Conservation (phyloP, 1,139 yeast genomes). For the Sporopachydermia cereana region DNA sequence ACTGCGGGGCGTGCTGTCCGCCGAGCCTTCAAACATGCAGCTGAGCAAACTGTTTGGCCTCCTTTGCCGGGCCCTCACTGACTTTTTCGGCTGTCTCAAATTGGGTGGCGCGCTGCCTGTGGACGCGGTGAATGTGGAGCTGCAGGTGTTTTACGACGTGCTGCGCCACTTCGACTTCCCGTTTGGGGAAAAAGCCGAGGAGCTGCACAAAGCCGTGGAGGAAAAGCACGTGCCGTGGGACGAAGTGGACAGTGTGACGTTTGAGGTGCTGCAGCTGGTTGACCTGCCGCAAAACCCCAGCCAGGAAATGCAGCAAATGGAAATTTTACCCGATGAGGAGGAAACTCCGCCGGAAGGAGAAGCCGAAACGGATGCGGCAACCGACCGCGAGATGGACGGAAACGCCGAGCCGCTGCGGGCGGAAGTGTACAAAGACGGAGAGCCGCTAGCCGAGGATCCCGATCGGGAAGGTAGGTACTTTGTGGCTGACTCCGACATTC, state of each 20-base stretch:
- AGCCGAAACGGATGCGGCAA: too few relatives aligned
- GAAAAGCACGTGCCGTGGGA: not conserved
- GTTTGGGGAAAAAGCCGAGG: not conserved
- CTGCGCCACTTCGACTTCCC: not conserved
- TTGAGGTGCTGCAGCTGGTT: not conserved
- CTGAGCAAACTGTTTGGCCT: not conserved
- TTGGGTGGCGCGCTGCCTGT: not conserved
- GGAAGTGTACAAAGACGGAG: too few relatives aligned
- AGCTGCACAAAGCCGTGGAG: not conserved
- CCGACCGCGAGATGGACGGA: too few relatives aligned
- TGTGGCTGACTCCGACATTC: too few relatives aligned
- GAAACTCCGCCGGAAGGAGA: not conserved
- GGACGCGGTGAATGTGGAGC: not conserved
- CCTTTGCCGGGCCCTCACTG: not conserved
- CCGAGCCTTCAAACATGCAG: not conserved
- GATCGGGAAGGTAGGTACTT: too few relatives aligned
- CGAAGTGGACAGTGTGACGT: not conserved
- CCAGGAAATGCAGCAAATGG: not conserved
- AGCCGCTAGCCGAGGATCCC: too few relatives aligned
- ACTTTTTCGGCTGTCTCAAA: not conserved
- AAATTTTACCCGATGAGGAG: not conserved
- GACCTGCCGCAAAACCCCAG: too few relatives aligned
- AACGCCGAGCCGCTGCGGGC: too few relatives aligned
- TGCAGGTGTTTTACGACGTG: not conserved
- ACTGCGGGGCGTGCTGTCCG: not conserved